A percentile compares a stretch with the other conserved stretches of the same genome.
These are phyloP conservation scores for Cavenderia fasciculata DNA, from an alignment of 78 protist species.

Conservation along the genomic window DNA sequence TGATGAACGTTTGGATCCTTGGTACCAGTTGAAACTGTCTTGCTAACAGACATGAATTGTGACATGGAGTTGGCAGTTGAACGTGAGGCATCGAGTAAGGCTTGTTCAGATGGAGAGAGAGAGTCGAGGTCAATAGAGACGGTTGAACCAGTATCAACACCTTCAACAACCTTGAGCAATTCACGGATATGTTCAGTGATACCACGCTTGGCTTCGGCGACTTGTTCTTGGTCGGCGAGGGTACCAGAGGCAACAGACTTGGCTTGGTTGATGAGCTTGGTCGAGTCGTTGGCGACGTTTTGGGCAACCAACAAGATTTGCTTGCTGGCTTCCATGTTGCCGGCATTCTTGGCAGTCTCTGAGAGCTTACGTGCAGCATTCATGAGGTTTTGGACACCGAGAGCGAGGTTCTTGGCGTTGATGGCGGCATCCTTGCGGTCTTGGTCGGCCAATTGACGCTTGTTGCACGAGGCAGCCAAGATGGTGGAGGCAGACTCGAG, in stretches of 20 bases:
- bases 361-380: conserved; percentile 64
- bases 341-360: neutral
- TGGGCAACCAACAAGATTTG: conserved; percentile 53
- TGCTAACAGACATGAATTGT: conserved; percentile 57
- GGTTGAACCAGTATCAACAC: conserved; percentile 2
- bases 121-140: conserved; percentile 43
- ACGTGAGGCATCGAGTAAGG: conserved; percentile 62
- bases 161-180: neutral
- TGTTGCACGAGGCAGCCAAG: conserved; percentile 24
- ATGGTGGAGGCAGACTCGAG: conserved; percentile 18
- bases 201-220: conserved; percentile 6
- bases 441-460: conserved; percentile 11
- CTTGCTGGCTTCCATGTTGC: conserved; percentile 45
- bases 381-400: conserved; percentile 58
- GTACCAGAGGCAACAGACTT: conserved; percentile 63
- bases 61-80: conserved; percentile 65
- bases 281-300: conserved; percentile 54
- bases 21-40: conserved; percentile 31
- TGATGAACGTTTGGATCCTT: conserved; percentile 71
- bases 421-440: conserved; percentile 57
- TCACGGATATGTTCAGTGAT: conserved; percentile 7
- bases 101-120: conserved; percentile 30
- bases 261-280: conserved; percentile 39
- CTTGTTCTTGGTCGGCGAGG: neutral
- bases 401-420: conserved; percentile 59